Percentiles rank a stretch among this genome's conserved stretches.
Evolutionary conservation across 306 rosid species (phyloP).

Genomic region (Coriaria nepalensis): DNA sequence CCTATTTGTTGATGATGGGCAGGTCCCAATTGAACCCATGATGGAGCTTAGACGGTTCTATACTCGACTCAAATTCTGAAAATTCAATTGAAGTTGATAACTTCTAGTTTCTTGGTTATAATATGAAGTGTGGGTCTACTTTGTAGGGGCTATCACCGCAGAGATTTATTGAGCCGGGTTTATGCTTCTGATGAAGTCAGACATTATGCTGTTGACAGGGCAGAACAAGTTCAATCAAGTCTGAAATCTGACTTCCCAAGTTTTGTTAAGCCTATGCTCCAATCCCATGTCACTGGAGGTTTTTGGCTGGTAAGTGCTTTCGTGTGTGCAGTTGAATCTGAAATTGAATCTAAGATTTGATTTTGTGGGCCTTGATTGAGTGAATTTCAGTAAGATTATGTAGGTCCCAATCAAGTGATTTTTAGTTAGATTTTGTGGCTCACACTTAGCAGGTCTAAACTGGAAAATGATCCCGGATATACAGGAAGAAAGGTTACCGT

Average conservation of each 20-base stretch:
- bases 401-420: no score
- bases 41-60: conserved; percentile 26
- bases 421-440: no score
- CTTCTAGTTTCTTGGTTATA: no score
- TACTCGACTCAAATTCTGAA: background rate
- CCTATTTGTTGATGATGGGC: conserved; percentile 7
- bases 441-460: no score
- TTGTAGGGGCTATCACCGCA: conserved; percentile 22
- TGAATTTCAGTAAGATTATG: no score
- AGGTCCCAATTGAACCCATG: conserved; percentile 29
- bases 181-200: conserved; percentile 35
- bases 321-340: background rate
- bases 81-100: no score
- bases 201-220: conserved; percentile 26
- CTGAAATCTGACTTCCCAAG: conserved; percentile 26
- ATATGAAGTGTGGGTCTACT: no score
- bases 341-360: no score
- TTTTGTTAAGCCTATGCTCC: conserved; percentile 39
- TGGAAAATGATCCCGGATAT: no score
- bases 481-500: no score
- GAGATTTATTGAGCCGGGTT: conserved; percentile 27
- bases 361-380: conserved; percentile 2
- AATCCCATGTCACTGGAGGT: conserved; percentile 45
- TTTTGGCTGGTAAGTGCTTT: conserved; percentile 37
- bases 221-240: conserved; percentile 20